phyloP scores from a whole-genome alignment of 1,284 basidiomycete species.

The Schizophyllum commune region DNA sequence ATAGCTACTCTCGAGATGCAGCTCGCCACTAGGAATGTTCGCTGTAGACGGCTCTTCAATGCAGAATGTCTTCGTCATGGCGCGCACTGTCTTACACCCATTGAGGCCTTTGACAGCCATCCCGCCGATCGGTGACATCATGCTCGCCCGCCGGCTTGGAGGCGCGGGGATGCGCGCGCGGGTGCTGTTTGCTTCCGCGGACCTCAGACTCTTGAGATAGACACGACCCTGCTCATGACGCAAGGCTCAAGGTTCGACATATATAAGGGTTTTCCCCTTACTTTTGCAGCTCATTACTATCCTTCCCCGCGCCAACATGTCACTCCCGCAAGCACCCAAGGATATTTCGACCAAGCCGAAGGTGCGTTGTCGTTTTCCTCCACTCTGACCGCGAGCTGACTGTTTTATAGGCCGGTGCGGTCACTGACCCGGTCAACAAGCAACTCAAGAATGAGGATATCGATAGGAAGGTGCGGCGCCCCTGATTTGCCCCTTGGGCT shows the following conservation, averaged over 20 bases:
- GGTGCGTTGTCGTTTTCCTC: conserved; percentile 8
- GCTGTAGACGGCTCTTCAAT: no score
- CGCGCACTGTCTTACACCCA: not conserved
- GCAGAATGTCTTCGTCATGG: not conserved
- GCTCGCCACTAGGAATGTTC: not conserved
- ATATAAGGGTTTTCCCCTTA: not conserved
- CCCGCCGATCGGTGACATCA: not conserved
- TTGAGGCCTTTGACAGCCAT: no score
- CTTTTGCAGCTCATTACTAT: not conserved
- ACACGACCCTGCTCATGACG: no score
- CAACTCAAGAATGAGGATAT: conserved; percentile 49
- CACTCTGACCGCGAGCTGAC: not conserved
- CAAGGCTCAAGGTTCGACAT: no score
- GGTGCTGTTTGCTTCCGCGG: not conserved
- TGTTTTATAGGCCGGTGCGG: conserved; percentile 31
- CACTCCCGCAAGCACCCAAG: conserved; percentile 51
- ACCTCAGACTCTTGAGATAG: not conserved
- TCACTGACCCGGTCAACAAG: conserved; percentile 52
- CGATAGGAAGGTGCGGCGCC: conserved; percentile 42
- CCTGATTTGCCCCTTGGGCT: not conserved
- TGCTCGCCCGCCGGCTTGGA: not conserved
- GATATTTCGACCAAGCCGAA: conserved; percentile 52
- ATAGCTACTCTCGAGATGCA: not conserved
- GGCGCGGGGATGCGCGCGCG: not conserved
- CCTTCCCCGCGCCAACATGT: conserved; percentile 34